Evolutionary conservation across 23 red algal species (phyloP).

Genomic region (Gracilaria gracilis): DNA sequence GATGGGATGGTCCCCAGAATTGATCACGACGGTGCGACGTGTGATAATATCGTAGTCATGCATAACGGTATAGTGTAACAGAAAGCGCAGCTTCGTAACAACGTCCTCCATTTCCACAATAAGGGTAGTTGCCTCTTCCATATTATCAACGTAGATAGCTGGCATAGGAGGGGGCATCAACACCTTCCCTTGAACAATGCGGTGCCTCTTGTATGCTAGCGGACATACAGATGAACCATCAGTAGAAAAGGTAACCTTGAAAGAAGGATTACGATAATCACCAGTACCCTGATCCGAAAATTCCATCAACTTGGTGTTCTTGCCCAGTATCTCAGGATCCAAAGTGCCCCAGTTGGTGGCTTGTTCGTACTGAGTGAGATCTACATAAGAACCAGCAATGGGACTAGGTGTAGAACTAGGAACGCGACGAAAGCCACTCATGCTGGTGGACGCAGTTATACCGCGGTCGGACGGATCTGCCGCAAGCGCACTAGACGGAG

Average conservation of each 20-base stretch:
- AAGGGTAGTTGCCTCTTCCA: constrained; percentile 90
- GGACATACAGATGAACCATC: constrained; percentile 89
- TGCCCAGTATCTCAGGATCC: constrained; percentile 92
- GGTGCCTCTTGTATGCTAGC: constrained; percentile 82
- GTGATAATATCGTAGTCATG: constrained; percentile 94
- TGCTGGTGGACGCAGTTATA: not conserved
- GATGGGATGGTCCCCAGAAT: constrained; percentile 69
- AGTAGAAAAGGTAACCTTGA: constrained; percentile 79
- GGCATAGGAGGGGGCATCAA: constrained; percentile 78
- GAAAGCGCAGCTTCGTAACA: constrained; percentile 72
- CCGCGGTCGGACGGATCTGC: not conserved
- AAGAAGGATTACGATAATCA: constrained; percentile 86
- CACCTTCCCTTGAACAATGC: constrained; percentile 83
- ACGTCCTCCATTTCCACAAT: constrained; percentile 94
- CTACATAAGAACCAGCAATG: constrained; percentile 35
- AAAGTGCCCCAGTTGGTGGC: constrained; percentile 92
- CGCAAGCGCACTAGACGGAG: not conserved
- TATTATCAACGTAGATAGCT: constrained; percentile 72
- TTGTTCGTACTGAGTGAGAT: constrained; percentile 57
- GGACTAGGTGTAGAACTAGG: constrained; percentile 38
- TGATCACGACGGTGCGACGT: constrained; percentile 77
- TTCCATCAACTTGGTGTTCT: constrained; percentile 95
- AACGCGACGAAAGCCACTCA: not conserved
- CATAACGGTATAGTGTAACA: constrained; percentile 90
- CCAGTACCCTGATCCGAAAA: constrained; percentile 96